A percentile compares a stretch with the other conserved stretches of the same genome.
Evolutionary conservation across 805 yeast species (phyloP).

Genomic region (Clavispora fructus): DNA sequence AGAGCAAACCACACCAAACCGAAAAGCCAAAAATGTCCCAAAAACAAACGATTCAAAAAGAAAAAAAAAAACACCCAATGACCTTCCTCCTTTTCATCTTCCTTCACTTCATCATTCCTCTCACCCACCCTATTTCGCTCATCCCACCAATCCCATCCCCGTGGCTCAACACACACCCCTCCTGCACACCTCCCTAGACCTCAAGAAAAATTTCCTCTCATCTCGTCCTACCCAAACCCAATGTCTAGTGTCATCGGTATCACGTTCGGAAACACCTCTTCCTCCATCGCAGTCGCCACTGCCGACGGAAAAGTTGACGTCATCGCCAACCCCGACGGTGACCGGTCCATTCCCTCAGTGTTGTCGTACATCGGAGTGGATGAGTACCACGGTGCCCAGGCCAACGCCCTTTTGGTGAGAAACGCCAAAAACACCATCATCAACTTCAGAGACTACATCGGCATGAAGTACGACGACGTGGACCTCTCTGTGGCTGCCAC

Average conservation of each 20-base stretch:
- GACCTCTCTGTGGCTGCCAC: slow-evolving; percentile 55
- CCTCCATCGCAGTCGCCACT: slow-evolving; percentile 85
- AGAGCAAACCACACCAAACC: no score
- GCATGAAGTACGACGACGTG: slow-evolving; percentile 63
- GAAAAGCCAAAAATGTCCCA: no score
- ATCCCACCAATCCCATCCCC: no score
- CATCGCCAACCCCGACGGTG: slow-evolving; percentile 98
- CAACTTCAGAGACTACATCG: slow-evolving; percentile 91
- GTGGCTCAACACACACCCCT: no score
- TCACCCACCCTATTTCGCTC: no score
- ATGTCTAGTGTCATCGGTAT: slow-evolving; percentile 74
- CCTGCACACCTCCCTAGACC: background rate
- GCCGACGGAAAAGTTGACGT: slow-evolving; percentile 91
- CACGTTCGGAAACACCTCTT: slow-evolving; percentile 93
- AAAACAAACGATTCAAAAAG: no score
- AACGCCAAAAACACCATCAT: slow-evolving; percentile 81
- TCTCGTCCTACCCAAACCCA: slow-evolving; percentile 1
- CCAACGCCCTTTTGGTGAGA: slow-evolving; percentile 86
- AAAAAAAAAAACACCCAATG: no score
- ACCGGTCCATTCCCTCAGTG: slow-evolving; percentile 91
- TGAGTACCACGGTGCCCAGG: slow-evolving; percentile 97
- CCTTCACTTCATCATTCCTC: no score
- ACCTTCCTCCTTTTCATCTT: no score
- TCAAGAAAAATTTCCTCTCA: background rate
- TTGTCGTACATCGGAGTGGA: slow-evolving; percentile 89